These are phyloP conservation scores for Gnetum montanum DNA, from an alignment of 75 land plant species.

Conservation along the genomic window DNA sequence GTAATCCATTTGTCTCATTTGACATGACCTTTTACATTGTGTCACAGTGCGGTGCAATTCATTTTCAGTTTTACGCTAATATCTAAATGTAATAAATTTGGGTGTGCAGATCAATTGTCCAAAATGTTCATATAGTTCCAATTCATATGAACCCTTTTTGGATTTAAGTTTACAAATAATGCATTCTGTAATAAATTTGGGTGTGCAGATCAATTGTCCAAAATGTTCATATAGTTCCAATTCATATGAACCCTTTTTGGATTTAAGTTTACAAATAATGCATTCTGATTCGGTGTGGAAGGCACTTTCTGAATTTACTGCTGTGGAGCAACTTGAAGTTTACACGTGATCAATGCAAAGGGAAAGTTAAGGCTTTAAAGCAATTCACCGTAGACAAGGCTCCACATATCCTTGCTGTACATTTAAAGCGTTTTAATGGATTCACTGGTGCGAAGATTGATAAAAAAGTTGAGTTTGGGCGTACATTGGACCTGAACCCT, in stretches of 20 bases:
- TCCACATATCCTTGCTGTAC: conserved; percentile 77
- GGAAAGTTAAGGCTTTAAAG: conserved; percentile 80
- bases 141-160: conserved; percentile 8
- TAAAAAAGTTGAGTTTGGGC: conserved; percentile 56
- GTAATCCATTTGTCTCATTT: conserved; percentile 25
- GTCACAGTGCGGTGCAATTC: too few relatives aligned
- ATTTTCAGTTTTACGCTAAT: too few relatives aligned
- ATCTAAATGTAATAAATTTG: not conserved
- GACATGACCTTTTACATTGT: too few relatives aligned
- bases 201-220: conserved; percentile 72
- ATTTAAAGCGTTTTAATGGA: conserved; percentile 75
- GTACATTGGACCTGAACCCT: conserved; percentile 65
- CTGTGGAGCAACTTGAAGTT: conserved; percentile 78
- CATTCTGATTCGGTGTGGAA: conserved; percentile 73
- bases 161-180: not conserved
- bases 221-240: conserved; percentile 70
- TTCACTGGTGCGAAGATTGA: conserved; percentile 69
- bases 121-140: not conserved
- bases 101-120: not conserved
- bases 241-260: conserved; percentile 82
- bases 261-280: conserved; percentile 76
- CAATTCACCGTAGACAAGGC: conserved; percentile 80
- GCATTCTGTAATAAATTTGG: not conserved
- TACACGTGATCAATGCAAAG: conserved; percentile 69
- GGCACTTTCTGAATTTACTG: conserved; percentile 76